Evolutionary conservation across 2,329 filamentous ascomycete species (phyloP).

Genomic region (Alternaria ethzedia): DNA sequence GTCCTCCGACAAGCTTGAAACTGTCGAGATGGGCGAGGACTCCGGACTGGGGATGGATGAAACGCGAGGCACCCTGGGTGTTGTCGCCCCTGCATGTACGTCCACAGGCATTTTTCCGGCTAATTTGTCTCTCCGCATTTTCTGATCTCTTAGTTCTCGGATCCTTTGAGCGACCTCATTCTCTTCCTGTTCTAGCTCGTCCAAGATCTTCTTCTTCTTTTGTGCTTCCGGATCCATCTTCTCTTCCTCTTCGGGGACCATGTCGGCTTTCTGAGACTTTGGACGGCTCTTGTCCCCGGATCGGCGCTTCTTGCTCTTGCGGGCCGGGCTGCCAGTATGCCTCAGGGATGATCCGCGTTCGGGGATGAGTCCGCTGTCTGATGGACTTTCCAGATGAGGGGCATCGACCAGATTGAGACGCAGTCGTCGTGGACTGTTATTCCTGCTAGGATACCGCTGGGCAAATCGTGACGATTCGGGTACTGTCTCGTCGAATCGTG

Average conservation of each 20-base stretch:
- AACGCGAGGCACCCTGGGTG: slow-evolving; percentile 42
- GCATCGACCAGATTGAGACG: slow-evolving; percentile 34
- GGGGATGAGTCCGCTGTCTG: slow-evolving; percentile 41
- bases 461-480: slow-evolving; percentile 37
- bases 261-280: slow-evolving; percentile 36
- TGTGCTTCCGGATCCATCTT: slow-evolving; percentile 29
- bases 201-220: slow-evolving; percentile 38
- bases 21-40: slow-evolving; percentile 40
- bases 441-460: slow-evolving; percentile 40
- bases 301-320: slow-evolving; percentile 37
- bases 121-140: slow-evolving; percentile 59
- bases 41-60: slow-evolving; percentile 38
- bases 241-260: slow-evolving; percentile 35
- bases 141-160: slow-evolving; percentile 63
- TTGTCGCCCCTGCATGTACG: slow-evolving; percentile 50
- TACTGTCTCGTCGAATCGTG: slow-evolving; percentile 8
- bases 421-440: slow-evolving; percentile 39
- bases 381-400: slow-evolving; percentile 31
- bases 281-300: slow-evolving; percentile 30
- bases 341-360: slow-evolving; percentile 43
- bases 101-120: slow-evolving; percentile 40
- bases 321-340: slow-evolving; percentile 42
- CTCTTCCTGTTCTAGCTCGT: slow-evolving; percentile 52
- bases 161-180: slow-evolving; percentile 65
- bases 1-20: slow-evolving; percentile 40